Base-by-base conservation (phyloP, 208 protist genomes). In the Wallacemonas sp. region DNA sequence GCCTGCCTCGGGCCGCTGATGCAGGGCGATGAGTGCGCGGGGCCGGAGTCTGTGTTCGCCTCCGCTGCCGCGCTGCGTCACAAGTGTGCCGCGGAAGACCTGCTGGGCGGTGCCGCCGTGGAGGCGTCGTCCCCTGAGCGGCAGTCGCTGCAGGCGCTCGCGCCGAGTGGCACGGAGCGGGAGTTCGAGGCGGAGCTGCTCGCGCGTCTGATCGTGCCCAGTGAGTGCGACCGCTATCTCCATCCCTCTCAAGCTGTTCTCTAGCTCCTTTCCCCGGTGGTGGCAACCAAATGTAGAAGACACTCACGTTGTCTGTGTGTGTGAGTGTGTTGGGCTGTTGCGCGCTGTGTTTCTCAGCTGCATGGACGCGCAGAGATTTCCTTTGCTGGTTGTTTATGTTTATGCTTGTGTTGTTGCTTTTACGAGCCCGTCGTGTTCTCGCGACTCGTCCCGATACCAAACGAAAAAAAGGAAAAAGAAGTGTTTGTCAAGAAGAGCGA, bases 211-310 rank as follows among this genome's bases (percentile, higher is more conserved):
- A 46, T 70, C 19, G 61, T 92, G 32, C 80, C 86, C 21, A 57
- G 65, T 55, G 80, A 69, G 54, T 80, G 72, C 39, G 72, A 85
- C 27, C 21, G 36, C 11, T 83, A 85, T 44, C 61, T 92, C 33
- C 72, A 71, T 2, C 44, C 43, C 9, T 61, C 57, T 16, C 24
- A 49, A 5, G 56, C 69, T 30, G 55, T 84, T 1, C 62, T 77
- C 14, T 84, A 73, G 33, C 52, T 9, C 29, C 12, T 12, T 21
- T 1, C 34, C 6, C 38, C 11, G 34, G 29, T 49, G 44, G n/a
- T n/a, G n/a, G n/a, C n/a, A n/a, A n/a, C n/a, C n/a, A n/a, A n/a
- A n/a, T n/a, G n/a, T n/a, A n/a, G n/a, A n/a, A n/a, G n/a, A n/a
- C n/a, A n/a, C n/a, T n/a, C n/a, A n/a, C n/a, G n/a, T n/a, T n/a